phyloP scores from a whole-genome alignment of 345 rosid genomes.

The Nasturtium officinale region DNA sequence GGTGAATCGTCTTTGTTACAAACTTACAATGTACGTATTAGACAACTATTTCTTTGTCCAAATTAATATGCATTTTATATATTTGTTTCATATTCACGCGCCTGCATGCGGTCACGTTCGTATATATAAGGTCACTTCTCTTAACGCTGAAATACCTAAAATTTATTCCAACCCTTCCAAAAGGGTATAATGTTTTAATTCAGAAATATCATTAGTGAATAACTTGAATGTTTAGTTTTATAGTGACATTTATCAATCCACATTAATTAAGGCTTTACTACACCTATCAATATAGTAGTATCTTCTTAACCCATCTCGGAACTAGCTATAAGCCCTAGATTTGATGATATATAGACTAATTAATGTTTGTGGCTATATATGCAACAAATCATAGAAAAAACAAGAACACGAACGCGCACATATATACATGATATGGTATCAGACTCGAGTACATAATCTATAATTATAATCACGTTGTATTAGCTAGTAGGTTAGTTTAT shows the following conservation, averaged over 20 bases:
- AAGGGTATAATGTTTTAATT: constrained; percentile 8
- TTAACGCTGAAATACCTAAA: constrained; percentile 2
- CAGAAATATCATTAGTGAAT: background rate
- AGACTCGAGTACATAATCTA: background rate
- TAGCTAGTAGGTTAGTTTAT: background rate
- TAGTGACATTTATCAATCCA: background rate
- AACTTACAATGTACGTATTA: background rate
- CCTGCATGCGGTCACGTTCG: constrained; percentile 20
- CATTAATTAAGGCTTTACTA: background rate
- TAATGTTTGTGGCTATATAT: background rate
- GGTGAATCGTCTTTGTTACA: background rate
- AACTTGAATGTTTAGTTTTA: background rate
- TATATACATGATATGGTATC: background rate
- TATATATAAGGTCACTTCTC: constrained; percentile 1
- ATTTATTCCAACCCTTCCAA: constrained; percentile 5
- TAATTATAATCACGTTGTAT: constrained; percentile 7
- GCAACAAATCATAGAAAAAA: background rate
- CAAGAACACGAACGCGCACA: background rate
- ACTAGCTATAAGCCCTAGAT: constrained; percentile 32
- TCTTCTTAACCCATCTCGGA: background rate
- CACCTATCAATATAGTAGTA: background rate
- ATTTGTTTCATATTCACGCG: background rate
- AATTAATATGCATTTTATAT: background rate
- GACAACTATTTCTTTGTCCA: background rate
- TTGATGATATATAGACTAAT: constrained; percentile 1